Conservation (phyloP, 768 basidiomycete genomes). For the Cystobasidium tubakii region DNA sequence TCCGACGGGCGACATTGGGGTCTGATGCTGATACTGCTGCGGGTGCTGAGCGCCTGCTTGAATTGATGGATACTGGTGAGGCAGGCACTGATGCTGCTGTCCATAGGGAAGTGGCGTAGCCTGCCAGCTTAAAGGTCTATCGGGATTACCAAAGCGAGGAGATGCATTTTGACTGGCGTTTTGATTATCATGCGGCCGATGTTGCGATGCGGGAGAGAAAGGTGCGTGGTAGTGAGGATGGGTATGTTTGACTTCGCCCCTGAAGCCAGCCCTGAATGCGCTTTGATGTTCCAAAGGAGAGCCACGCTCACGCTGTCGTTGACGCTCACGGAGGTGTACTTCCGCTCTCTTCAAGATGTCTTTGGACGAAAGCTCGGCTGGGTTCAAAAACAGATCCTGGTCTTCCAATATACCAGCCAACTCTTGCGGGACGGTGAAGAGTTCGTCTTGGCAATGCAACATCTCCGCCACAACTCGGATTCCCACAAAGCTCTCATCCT, state of each 20-base stretch:
- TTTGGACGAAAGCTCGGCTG: slow-evolving; percentile 81
- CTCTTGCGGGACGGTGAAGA: slow-evolving; percentile 88
- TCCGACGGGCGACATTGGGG: not conserved
- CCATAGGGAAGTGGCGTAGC: not conserved
- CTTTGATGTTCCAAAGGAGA: not conserved
- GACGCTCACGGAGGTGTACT: slow-evolving; percentile 54
- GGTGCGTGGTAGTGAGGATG: slow-evolving; percentile 27
- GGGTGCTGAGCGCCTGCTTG: not conserved
- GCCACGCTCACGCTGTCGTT: slow-evolving; percentile 6
- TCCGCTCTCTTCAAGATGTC: slow-evolving; percentile 95
- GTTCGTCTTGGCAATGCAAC: slow-evolving; percentile 89
- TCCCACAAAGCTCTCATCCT: slow-evolving; percentile 86
- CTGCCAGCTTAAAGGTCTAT: slow-evolving; percentile 37
- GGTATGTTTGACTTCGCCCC: slow-evolving; percentile 28
- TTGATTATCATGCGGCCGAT: not conserved
- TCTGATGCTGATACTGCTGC: not conserved
- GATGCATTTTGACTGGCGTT: not conserved
- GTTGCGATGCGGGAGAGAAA: slow-evolving; percentile 25
- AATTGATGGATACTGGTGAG: too few relatives aligned
- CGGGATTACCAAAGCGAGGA: not conserved
- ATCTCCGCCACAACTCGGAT: slow-evolving; percentile 79
- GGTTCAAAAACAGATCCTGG: slow-evolving; percentile 83
- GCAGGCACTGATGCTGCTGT: slow-evolving; percentile 9
- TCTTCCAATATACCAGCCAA: slow-evolving; percentile 78
- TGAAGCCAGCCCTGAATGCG: not conserved